Conservation (phyloP, 1,139 yeast species). For the Candida buenavistaensis region DNA sequence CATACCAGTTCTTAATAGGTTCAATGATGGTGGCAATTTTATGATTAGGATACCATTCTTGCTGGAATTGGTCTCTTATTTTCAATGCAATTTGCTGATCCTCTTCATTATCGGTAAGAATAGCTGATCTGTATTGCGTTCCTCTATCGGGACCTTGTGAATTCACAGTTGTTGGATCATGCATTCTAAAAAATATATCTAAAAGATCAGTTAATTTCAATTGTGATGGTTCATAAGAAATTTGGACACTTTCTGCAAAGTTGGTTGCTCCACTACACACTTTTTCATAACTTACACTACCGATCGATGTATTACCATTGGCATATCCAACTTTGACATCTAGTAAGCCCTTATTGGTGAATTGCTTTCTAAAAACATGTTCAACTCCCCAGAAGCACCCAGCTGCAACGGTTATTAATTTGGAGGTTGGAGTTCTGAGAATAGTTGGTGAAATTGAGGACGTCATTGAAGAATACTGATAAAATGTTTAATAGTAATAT, state of each 20-base stretch:
- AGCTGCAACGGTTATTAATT: slow-evolving; percentile 65
- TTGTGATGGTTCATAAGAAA: slow-evolving; percentile 72
- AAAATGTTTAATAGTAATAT: background rate
- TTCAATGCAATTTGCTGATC: slow-evolving; percentile 29
- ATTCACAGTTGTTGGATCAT: slow-evolving; percentile 62
- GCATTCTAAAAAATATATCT: slow-evolving; percentile 87
- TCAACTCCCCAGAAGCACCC: slow-evolving; percentile 98
- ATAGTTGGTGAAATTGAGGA: slow-evolving; percentile 36
- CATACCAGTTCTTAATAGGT: slow-evolving; percentile 71
- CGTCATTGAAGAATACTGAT: slow-evolving; percentile 1
- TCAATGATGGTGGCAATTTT: slow-evolving; percentile 61
- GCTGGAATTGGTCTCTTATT: slow-evolving; percentile 33
- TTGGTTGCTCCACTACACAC: slow-evolving; percentile 77
- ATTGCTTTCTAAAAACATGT: slow-evolving; percentile 72
- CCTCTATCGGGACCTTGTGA: slow-evolving; percentile 84
- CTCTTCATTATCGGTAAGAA: slow-evolving; percentile 59
- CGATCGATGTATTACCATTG: slow-evolving; percentile 57
- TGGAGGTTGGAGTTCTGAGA: slow-evolving; percentile 38
- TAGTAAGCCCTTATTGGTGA: slow-evolving; percentile 58
- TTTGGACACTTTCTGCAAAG: slow-evolving; percentile 77
- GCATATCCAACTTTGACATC: slow-evolving; percentile 89
- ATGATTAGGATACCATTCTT: slow-evolving; percentile 45
- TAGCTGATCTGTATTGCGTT: slow-evolving; percentile 79
- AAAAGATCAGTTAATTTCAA: slow-evolving; percentile 62
- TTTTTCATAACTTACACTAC: slow-evolving; percentile 65